Percentiles rank a stretch among this genome's conserved stretches.
phyloP scores from a whole-genome alignment of 192 early-diverging fungal species.

The Powellomyces hirtus region DNA sequence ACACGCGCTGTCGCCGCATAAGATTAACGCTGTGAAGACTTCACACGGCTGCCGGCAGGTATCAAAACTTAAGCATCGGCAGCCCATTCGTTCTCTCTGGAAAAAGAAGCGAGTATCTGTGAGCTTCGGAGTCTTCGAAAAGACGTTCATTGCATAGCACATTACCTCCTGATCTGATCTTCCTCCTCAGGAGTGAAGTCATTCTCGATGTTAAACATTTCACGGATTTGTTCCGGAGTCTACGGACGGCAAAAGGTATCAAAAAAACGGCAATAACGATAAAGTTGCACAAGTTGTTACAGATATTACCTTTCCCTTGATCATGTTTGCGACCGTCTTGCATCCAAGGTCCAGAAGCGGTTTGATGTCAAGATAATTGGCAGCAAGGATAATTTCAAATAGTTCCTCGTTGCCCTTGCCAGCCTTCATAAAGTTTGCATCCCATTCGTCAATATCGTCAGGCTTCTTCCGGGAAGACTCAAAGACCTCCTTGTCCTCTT shows the following conservation, averaged over 20 bases:
- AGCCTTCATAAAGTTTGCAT: slow-evolving; percentile 54
- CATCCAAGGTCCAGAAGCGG: slow-evolving; percentile 94
- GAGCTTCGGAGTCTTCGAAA: not conserved
- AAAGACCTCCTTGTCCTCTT: slow-evolving; percentile 42
- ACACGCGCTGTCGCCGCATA: too few species aligned
- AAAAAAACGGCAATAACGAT: not conserved
- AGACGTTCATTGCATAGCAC: not conserved
- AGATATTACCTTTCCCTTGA: slow-evolving; percentile 86
- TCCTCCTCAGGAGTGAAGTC: slow-evolving; percentile 97
- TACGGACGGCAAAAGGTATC: not conserved
- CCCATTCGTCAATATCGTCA: slow-evolving; percentile 61
- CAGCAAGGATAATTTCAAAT: slow-evolving; percentile 69
- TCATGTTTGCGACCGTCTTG: slow-evolving; percentile 98
- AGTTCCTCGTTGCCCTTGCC: slow-evolving; percentile 47
- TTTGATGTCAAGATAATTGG: slow-evolving; percentile 96
- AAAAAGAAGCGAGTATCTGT: not conserved
- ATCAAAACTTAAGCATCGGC: slow-evolving; percentile 45
- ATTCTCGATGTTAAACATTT: slow-evolving; percentile 93
- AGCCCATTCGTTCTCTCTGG: slow-evolving; percentile 52
- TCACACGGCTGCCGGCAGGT: too few species aligned
- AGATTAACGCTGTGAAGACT: not conserved
- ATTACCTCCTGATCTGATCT: slow-evolving; percentile 66
- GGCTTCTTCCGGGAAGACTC: slow-evolving; percentile 25
- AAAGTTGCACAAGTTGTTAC: too few species aligned
- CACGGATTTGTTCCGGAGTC: slow-evolving; percentile 82